Evolutionary conservation across 2,329 filamentous ascomycete species (phyloP), one percentile per base, ranked within the genome.

Genomic region (Cercospora sojina): DNA sequence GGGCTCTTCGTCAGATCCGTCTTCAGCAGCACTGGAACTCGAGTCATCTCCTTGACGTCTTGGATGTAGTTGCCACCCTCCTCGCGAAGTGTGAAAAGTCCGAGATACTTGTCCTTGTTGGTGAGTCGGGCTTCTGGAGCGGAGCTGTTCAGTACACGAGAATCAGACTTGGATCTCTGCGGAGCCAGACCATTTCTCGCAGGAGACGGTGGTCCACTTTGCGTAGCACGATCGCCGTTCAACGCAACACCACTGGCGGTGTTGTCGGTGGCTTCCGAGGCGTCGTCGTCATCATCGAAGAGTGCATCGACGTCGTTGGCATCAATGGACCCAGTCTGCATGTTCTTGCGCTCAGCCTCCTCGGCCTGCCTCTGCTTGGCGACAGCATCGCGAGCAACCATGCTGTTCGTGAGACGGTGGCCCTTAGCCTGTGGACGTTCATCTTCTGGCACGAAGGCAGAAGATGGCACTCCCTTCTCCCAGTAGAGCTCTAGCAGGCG

Each of bases 391-490:
- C 92, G 91, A 74, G 95, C 90, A 65, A 89, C 88, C 49, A 90
- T 90, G 32, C 91, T 91, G 67, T 72, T 65, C 4, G 70, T 73
- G 3, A 70, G 61, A 59, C 73, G 72, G 58, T 72, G 71, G 61
- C 91, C 90, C 68, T 73, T 73, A 74, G 91, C 89, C 84, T 95
- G 96, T 62, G 93, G 93, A 65, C 93, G 90, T 83, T 99, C 95
- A 77, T 99, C 95, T 77, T 99, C 95, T 2, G 95, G 95, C 61
- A 99, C 90, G 74, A 96, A 99, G 2, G 93, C 91, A 51, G 94
- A 97, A 69, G 93, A 98, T 29, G 94, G 92, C 7, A 98, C 93
- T 56, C 95, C 95, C 87, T 98, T 99, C 88, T 99, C 95, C 95
- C 95, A 99, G 85, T 97, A 99, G 16, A 99, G 86, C 81, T 99